Evolutionary conservation across 225 moss, liverwort and hornwort genomes (phyloP).

Genomic region (Physcomitrium patens): DNA sequence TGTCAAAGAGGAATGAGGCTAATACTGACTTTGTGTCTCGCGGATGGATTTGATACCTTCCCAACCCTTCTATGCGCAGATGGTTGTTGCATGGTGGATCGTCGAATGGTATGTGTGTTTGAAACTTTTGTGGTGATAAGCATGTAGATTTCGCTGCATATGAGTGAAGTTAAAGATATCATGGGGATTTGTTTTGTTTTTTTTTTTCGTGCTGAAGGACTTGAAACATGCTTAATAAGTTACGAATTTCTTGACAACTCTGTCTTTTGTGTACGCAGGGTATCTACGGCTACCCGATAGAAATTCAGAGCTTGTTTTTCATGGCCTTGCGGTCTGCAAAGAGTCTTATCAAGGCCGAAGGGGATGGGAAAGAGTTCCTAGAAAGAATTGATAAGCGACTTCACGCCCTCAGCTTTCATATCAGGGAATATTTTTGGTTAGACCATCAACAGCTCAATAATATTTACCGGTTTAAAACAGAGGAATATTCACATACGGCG

Average conservation of each 20-base stretch:
- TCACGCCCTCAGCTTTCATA: constrained; percentile 91
- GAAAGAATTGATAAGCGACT: constrained; percentile 95
- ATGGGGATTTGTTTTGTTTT: no score
- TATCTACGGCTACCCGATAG: constrained; percentile 95
- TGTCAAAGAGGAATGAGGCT: constrained; percentile 95
- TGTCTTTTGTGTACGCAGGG: constrained; percentile 50
- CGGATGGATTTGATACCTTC: constrained; percentile 96
- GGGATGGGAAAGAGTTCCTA: constrained; percentile 83
- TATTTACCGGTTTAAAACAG: constrained; percentile 94
- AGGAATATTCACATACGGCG: constrained; percentile 95
- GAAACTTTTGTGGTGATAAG: constrained; percentile 13
- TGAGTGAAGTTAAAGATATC: neutral
- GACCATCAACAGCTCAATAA: constrained; percentile 94
- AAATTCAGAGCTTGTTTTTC: constrained; percentile 89
- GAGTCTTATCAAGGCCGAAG: constrained; percentile 84
- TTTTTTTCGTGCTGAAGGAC: no score
- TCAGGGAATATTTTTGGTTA: constrained; percentile 91
- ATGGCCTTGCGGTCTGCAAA: constrained; percentile 97
- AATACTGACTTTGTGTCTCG: constrained; percentile 87
- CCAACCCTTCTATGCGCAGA: constrained; percentile 92
- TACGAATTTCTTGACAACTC: neutral
- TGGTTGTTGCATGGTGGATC: constrained; percentile 98
- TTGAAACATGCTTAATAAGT: neutral
- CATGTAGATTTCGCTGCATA: constrained; percentile 3
- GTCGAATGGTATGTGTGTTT: constrained; percentile 71